Percentiles rank a stretch among this genome's conserved stretches.
phyloP scores from a whole-genome alignment of 768 basidiomycete genomes.

The Tricholoma matsutake region DNA sequence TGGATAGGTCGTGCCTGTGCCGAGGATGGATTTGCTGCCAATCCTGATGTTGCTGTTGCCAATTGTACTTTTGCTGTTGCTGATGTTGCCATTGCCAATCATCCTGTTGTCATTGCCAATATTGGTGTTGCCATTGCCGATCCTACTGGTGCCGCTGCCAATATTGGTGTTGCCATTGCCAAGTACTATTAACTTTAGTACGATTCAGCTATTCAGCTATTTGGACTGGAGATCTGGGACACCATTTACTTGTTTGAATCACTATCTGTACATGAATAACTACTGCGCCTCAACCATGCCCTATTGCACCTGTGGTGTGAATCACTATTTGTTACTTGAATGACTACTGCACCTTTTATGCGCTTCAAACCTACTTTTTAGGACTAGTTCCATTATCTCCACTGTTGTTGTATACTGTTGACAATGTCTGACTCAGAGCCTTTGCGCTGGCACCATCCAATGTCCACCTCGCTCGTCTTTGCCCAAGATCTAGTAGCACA shows the following conservation, averaged over 20 bases:
- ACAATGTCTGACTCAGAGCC: not conserved
- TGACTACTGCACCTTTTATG: not conserved
- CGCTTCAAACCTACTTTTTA: not conserved
- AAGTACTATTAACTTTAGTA: no score
- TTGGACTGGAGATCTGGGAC: no score
- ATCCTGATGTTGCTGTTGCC: no score
- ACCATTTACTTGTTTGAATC: not conserved
- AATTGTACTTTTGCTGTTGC: no score
- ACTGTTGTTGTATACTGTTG: not conserved
- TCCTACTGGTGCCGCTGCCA: no score
- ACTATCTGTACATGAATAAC: not conserved
- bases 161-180: no score
- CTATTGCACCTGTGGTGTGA: not conserved
- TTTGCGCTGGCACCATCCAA: not conserved
- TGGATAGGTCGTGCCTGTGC: no score
- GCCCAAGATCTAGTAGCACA: not conserved
- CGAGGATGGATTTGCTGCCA: no score
- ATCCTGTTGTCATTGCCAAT: no score
- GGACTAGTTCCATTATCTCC: not conserved
- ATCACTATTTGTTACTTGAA: not conserved
- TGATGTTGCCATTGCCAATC: no score
- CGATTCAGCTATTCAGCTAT: no score
- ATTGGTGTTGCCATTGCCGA: no score
- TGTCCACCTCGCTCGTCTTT: not conserved
- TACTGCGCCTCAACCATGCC: not conserved